phyloP scores from a whole-genome alignment of 257 asterid species.

The Primulina eburnea region DNA sequence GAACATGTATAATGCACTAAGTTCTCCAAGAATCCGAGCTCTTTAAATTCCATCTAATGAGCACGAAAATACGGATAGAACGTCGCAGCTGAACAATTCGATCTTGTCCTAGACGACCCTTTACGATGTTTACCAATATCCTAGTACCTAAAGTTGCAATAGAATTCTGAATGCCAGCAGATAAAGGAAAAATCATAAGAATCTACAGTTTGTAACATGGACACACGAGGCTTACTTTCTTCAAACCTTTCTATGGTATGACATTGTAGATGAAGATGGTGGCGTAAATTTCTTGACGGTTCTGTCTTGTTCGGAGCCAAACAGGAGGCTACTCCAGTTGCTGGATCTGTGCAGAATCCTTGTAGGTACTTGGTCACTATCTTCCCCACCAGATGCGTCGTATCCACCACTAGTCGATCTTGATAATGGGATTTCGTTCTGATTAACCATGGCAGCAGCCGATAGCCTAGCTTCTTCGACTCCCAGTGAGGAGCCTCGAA shows the following conservation, averaged over 20 bases:
- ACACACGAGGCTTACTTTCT: conserved; percentile 12
- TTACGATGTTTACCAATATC: background rate
- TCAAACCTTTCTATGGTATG: conserved; percentile 49
- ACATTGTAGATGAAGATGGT: conserved; percentile 52
- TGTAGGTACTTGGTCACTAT: conserved; percentile 77
- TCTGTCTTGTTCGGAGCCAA: conserved; percentile 64
- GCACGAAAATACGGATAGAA: background rate
- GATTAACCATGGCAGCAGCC: conserved; percentile 32
- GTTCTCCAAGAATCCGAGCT: background rate
- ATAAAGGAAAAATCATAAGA: conserved; percentile 34
- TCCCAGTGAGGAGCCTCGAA: conserved; percentile 57
- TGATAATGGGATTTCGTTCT: conserved; percentile 54
- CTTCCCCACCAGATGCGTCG: conserved; percentile 99
- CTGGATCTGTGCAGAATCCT: conserved; percentile 52
- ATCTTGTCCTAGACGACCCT: background rate
- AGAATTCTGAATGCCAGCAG: conserved; percentile 29
- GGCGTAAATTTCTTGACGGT: conserved; percentile 31
- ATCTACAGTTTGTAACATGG: conserved; percentile 19
- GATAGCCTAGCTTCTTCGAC: conserved; percentile 57
- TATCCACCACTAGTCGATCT: conserved; percentile 95
- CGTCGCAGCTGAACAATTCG: too few species aligned
- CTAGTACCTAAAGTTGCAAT: background rate
- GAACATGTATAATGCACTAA: background rate
- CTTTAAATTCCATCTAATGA: background rate
- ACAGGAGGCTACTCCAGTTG: conserved; percentile 70